Conservation (phyloP, 371 early-diverging fungal genomes). For the Mortierella sp. region DNA sequence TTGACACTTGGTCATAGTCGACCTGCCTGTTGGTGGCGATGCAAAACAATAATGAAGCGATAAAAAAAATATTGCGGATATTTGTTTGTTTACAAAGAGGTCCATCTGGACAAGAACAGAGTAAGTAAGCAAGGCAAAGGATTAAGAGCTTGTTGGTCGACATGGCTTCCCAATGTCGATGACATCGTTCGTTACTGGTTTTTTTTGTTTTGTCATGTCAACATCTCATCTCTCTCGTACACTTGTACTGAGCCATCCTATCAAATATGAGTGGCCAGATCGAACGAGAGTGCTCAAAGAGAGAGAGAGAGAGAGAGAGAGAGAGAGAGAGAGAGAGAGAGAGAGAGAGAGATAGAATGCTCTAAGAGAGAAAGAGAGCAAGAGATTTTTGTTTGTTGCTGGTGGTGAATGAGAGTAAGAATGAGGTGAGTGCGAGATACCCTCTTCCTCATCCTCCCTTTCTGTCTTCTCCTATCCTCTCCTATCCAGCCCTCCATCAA, state of each 20-base stretch:
- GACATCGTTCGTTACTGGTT: neutral
- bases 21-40: neutral
- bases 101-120: neutral
- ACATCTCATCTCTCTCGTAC: neutral
- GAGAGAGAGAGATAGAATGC: too few relatives aligned
- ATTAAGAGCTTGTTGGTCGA: neutral
- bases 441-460: neutral
- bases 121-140: neutral
- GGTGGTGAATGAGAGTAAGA: neutral
- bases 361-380: neutral
- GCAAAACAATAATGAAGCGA: neutral
- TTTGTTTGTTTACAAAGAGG: neutral
- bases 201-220: neutral
- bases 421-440: too few relatives aligned
- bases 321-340: too few relatives aligned
- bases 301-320: neutral
- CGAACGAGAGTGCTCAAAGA: conserved; percentile 3
- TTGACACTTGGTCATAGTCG: too few relatives aligned
- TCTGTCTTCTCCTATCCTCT: neutral
- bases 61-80: neutral
- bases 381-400: neutral
- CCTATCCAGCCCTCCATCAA: neutral
- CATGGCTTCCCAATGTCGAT: neutral
- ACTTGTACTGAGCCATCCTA: neutral
- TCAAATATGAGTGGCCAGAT: too few relatives aligned